phyloP scores from a whole-genome alignment of 2,329 filamentous ascomycete species.

The Verticillium longisporum region DNA sequence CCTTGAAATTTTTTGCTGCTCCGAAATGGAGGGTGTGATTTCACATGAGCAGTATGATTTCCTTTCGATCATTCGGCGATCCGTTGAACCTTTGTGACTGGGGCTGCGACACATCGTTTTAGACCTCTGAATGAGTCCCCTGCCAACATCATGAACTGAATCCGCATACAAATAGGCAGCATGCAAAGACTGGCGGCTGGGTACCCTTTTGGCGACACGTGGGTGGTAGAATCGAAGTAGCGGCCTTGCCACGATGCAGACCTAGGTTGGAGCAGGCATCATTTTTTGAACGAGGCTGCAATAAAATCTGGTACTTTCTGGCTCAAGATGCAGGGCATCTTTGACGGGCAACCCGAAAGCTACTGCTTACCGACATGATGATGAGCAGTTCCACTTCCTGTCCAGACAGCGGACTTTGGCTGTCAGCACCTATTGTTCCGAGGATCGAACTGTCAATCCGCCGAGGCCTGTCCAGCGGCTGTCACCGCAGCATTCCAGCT shows the following conservation, averaged over 20 bases:
- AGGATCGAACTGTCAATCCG: not conserved
- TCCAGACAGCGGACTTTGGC: not conserved
- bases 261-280: no score
- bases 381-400: not conserved
- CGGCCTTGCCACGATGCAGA: no score
- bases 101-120: not conserved
- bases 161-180: no score
- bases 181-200: no score
- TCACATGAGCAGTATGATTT: not conserved
- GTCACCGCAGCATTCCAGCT: not conserved
- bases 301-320: no score
- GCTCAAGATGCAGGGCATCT: no score
- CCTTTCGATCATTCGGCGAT: not conserved
- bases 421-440: not conserved
- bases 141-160: no score
- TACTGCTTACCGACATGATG: not conserved
- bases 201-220: no score
- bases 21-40: not conserved
- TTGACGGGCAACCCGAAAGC: not conserved
- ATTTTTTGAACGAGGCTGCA: no score
- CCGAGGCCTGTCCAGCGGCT: not conserved
- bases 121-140: no score
- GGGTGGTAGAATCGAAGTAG: no score
- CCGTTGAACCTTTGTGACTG: not conserved
- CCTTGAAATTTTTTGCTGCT: not conserved